phyloP scores from a whole-genome alignment of 306 rosid species.

The Fragaria nilgerrensis region DNA sequence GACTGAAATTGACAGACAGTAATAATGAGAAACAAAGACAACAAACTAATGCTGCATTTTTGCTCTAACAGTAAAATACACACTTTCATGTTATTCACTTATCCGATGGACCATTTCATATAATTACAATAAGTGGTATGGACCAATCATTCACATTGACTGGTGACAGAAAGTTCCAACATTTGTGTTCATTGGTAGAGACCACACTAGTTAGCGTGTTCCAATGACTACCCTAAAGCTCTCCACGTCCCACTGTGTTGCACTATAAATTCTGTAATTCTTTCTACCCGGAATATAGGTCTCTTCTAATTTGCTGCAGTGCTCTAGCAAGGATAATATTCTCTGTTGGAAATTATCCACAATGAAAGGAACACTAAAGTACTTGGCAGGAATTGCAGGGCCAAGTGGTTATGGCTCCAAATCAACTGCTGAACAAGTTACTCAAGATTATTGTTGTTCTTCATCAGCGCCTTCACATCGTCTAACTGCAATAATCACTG shows the following conservation, averaged over 20 bases:
- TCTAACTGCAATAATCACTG: slow-evolving; percentile 85
- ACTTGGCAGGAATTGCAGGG: slow-evolving; percentile 95
- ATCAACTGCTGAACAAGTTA: slow-evolving; percentile 89
- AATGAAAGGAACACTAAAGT: slow-evolving; percentile 81
- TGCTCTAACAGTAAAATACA: background rate
- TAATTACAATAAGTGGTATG: slow-evolving; percentile 19
- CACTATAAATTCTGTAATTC: slow-evolving; percentile 15
- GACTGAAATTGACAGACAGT: slow-evolving; percentile 41
- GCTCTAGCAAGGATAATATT: slow-evolving; percentile 19
- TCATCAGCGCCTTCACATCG: slow-evolving; percentile 32
- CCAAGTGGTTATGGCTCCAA: slow-evolving; percentile 97
- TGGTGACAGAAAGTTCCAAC: slow-evolving; percentile 14
- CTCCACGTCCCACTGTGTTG: slow-evolving; percentile 9
- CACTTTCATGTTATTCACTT: slow-evolving; percentile 11
- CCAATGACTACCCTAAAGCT: slow-evolving; percentile 18
- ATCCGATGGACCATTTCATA: slow-evolving; percentile 36
- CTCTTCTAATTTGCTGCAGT: slow-evolving; percentile 14
- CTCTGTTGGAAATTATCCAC: slow-evolving; percentile 23
- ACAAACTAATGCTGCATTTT: background rate
- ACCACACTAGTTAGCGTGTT: slow-evolving; percentile 25
- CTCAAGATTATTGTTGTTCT: slow-evolving; percentile 32
- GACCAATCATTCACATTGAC: slow-evolving; percentile 37
- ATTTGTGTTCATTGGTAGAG: slow-evolving; percentile 18
- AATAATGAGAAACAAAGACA: slow-evolving; percentile 47
- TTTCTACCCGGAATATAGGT: slow-evolving; percentile 10